Base-by-base conservation (phyloP, 305 asterid species). In the Ajuga reptans region DNA sequence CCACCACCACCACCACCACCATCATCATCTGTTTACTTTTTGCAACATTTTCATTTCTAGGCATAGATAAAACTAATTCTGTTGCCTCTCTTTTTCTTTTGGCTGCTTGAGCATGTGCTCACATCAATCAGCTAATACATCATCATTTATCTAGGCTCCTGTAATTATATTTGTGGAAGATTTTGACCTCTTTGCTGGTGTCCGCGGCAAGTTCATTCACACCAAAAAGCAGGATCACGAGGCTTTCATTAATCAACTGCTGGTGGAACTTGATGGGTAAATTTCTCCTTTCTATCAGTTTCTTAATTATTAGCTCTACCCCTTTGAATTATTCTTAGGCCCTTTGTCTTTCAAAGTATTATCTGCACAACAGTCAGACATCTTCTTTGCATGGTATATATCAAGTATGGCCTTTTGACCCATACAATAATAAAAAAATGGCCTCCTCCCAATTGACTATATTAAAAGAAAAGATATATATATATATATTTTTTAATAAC, bases 251-350 rank as follows among this genome's bases (percentile, higher is more conserved):
- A 93, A 93, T 85, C 99, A 93, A 78, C 95, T 93, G 51, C 85
- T 93, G 64, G 99, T 91, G 85, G 99, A 93, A 81, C 96, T 93
- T 76, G 99, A 93, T 71, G 99, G 99, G 99, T 91, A 84, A 78
- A 37, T 18, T 6, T 47, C 70, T 50, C 27, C 9, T 64, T 50
- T 34, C 49, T 66, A 6, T 66, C 50, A 45, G 17, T 69, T 51
- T 58, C n/a, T 61, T 68, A 17, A 47, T 61, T 61, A 45, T 77
- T 21, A 16, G 42, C 37, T 17, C 46, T 41, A 41, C 43, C 45
- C 4, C 21, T n/a, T n/a, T n/a, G n/a, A n/a, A n/a, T n/a, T n/a
- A n/a, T n/a, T n/a, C n/a, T n/a, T n/a, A n/a, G n/a, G n/a, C n/a
- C n/a, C n/a, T n/a, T n/a, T n/a, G n/a, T n/a, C n/a, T n/a, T n/a